Evolutionary conservation across 768 basidiomycete genomes (phyloP).

Genomic region (Pisolithus microcarpus): DNA sequence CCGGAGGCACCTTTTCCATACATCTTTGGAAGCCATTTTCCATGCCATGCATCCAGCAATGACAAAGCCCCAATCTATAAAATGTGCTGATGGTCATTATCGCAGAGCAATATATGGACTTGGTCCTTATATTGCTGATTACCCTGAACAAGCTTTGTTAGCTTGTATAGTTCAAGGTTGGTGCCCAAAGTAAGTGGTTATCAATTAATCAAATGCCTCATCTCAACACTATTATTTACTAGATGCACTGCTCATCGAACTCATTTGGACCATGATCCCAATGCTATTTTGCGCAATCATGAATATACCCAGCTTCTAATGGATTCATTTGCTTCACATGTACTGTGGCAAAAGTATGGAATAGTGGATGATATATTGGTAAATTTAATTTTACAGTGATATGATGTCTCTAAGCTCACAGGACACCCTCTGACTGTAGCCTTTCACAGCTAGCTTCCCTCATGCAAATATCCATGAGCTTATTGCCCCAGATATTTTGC

Average conservation of each 20-base stretch:
- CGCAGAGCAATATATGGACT: conserved; percentile 25
- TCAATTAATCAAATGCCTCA: conserved; percentile 1
- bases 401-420: neutral
- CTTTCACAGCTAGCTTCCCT: conserved; percentile 1
- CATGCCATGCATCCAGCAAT: conserved; percentile 17
- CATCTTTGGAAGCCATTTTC: conserved; percentile 22
- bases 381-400: conserved; percentile 6
- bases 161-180: conserved; percentile 30
- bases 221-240: neutral
- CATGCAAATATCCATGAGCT: conserved; percentile 6
- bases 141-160: conserved; percentile 31
- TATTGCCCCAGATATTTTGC: conserved; percentile 10
- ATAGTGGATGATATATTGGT: conserved; percentile 27
- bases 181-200: conserved; percentile 27
- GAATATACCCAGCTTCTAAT: conserved; percentile 17
- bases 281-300: conserved; percentile 14
- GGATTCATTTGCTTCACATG: conserved; percentile 18
- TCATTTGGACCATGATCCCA: conserved; percentile 19
- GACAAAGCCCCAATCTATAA: conserved; percentile 17
- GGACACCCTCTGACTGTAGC: neutral
- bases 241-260: conserved; percentile 20
- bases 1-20: conserved; percentile 23
- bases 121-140: conserved; percentile 35
- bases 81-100: conserved; percentile 27
- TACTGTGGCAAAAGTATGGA: conserved; percentile 30